A percentile compares a stretch with the other conserved stretches of the same genome.
Evolutionary conservation across 176 grass and related monocot genomes (phyloP).

Genomic region (Guadua angustifolia): DNA sequence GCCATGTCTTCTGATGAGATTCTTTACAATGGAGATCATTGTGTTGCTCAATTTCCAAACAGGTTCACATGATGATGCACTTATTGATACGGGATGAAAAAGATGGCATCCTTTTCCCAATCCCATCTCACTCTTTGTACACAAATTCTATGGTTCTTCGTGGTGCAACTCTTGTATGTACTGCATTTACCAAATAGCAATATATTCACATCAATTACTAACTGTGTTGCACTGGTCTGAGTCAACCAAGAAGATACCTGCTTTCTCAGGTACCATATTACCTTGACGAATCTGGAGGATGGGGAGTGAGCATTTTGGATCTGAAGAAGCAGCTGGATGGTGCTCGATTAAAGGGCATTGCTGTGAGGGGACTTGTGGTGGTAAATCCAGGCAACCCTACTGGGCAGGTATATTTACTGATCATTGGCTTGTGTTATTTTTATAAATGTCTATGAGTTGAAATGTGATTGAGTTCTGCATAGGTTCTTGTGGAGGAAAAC

Average conservation of each 20-base stretch:
- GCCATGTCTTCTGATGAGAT: background rate
- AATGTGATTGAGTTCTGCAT: conserved; percentile 29
- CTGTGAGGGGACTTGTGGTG: conserved; percentile 71
- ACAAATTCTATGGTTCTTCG: conserved; percentile 58
- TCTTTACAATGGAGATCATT: conserved; percentile 9
- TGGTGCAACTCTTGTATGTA: conserved; percentile 70
- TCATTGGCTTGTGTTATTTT: background rate
- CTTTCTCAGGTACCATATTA: conserved; percentile 73
- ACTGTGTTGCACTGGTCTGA: background rate
- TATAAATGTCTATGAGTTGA: background rate
- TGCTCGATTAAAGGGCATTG: conserved; percentile 58
- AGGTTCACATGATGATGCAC: conserved; percentile 83
- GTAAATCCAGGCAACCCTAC: conserved; percentile 90
- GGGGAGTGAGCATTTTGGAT: conserved; percentile 59
- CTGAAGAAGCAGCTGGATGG: conserved; percentile 70
- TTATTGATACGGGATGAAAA: conserved; percentile 65
- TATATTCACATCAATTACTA: background rate
- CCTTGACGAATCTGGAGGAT: conserved; percentile 62
- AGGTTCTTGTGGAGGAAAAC: conserved; percentile 67
- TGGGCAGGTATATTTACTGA: conserved; percentile 58
- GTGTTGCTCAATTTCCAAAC: conserved; percentile 26
- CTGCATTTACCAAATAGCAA: background rate
- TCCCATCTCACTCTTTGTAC: conserved; percentile 80
- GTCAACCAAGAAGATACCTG: background rate
- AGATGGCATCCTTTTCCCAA: conserved; percentile 79